Evolutionary conservation across 805 yeast genomes (phyloP).

Genomic region (Schwanniomyces vanrijiae): DNA sequence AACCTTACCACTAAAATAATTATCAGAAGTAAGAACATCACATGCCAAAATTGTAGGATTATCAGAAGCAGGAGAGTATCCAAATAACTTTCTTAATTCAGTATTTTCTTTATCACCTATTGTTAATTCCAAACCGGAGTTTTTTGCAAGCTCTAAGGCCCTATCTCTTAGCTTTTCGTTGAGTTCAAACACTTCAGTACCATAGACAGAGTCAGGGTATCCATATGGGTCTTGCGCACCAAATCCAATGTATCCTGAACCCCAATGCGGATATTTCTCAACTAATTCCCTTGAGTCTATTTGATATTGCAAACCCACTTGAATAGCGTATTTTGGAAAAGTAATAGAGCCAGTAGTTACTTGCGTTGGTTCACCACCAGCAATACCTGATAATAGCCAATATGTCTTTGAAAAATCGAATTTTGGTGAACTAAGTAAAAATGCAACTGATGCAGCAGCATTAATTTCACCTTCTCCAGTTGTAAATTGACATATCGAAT

Average conservation of each 20-base stretch:
- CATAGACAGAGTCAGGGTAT: slow-evolving; percentile 56
- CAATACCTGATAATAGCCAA: slow-evolving; percentile 64
- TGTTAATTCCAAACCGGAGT: slow-evolving; percentile 26
- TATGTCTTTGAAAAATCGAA: slow-evolving; percentile 60
- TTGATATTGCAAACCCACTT: slow-evolving; percentile 59
- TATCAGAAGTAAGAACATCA: slow-evolving; percentile 62
- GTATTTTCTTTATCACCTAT: slow-evolving; percentile 44
- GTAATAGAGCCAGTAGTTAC: slow-evolving; percentile 62
- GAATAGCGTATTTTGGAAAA: slow-evolving; percentile 59
- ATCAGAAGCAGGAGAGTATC: slow-evolving; percentile 48
- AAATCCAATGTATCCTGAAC: slow-evolving; percentile 57
- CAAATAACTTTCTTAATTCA: slow-evolving; percentile 47
- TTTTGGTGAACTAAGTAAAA: slow-evolving; percentile 50
- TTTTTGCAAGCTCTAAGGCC: slow-evolving; percentile 51
- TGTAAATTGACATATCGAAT: slow-evolving; percentile 56
- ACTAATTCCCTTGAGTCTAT: slow-evolving; percentile 48
- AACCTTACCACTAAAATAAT: slow-evolving; percentile 54
- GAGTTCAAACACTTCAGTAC: slow-evolving; percentile 64
- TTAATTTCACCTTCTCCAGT: slow-evolving; percentile 70
- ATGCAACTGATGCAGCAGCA: slow-evolving; percentile 59
- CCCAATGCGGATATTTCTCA: slow-evolving; percentile 46
- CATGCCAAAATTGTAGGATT: slow-evolving; percentile 50
- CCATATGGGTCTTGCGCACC: slow-evolving; percentile 49
- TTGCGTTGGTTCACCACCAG: slow-evolving; percentile 57
- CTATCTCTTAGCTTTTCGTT: slow-evolving; percentile 58